Evolutionary conservation across 306 rosid genomes (phyloP), one percentile per base, ranked within the genome.

Genomic region (Cucumis melo): DNA sequence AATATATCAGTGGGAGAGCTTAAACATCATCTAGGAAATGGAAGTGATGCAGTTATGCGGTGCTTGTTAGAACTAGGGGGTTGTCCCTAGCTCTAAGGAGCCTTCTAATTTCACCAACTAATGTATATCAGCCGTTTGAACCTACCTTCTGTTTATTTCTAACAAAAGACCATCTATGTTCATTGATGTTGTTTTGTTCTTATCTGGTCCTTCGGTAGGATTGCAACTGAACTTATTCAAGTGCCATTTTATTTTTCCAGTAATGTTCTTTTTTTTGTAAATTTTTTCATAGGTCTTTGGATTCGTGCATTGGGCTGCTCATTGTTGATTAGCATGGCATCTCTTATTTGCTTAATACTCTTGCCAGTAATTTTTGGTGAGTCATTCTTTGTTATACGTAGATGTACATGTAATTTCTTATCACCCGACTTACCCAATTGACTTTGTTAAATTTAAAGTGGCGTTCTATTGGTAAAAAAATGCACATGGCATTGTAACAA

Each of bases 301-400:
- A 29, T 88, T 74, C 86, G 80, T 82, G 96, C 98, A 6, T 32
- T 93, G 89, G 97, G 97, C 42, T 93, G 98, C 88, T 93, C 98
- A 5, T 82, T 93, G 86, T 88, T 93, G 81, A 97, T 93, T 80
- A 93, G 98, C 90, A 88, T 90, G 96, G 98, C 97, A 84, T 91
- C 98, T 68, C 94, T 93, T 73, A 81, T 86, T 66, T 93, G 98
- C 90, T 82, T 93, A 78, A 85, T 89, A 86, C 74, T 79, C 81
- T 81, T 94, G 88, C 98, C 98, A 53, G 83, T 94, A 55, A 89
- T 94, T 73, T 91, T 88, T 62, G 93, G 98, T 94, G 71, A 86
- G 95, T 79, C 75, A 51, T 39, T 59, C 59, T 24, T 13, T 10
- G 8, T 77, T 62, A 32, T 32, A 32, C 3, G 36, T 32, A 11